Evolutionary conservation across 2,329 filamentous ascomycete genomes (phyloP).

Genomic region (Rhinocladiella mackenziei): DNA sequence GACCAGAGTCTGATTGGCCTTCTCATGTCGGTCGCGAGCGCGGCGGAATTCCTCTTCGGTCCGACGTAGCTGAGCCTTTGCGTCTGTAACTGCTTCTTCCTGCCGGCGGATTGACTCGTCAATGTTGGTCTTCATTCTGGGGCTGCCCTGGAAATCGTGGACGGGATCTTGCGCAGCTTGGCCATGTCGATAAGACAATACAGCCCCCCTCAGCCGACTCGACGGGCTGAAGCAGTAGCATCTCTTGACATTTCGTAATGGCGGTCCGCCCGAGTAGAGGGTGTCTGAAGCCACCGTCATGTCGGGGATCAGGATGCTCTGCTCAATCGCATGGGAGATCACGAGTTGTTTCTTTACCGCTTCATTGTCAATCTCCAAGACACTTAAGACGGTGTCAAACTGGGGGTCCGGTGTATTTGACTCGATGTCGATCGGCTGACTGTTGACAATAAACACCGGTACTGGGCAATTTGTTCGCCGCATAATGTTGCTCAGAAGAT

Average conservation of each 20-base stretch:
- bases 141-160: conserved; percentile 48
- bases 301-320: conserved; percentile 71
- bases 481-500: conserved; percentile 64
- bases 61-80: conserved; percentile 53
- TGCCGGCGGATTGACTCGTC: conserved; percentile 61
- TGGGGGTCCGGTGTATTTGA: conserved; percentile 68
- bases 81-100: conserved; percentile 47
- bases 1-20: conserved; percentile 47
- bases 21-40: conserved; percentile 48
- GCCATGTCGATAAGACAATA: conserved; percentile 52
- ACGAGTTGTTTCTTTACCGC: conserved; percentile 76
- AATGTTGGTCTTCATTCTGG: conserved; percentile 77
- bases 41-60: conserved; percentile 49
- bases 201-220: conserved; percentile 59
- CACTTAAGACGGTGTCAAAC: conserved; percentile 74
- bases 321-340: conserved; percentile 77
- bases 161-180: conserved; percentile 52
- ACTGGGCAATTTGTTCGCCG: conserved; percentile 49
- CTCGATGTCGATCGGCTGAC: conserved; percentile 52
- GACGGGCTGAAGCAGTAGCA: conserved; percentile 63
- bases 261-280: conserved; percentile 55
- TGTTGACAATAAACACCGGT: conserved; percentile 62
- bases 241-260: conserved; percentile 62
- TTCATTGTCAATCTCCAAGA: conserved; percentile 74
- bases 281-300: conserved; percentile 63